These are phyloP conservation scores for Syncephalastrum monosporum DNA, from an alignment of 371 early-diverging fungal genomes.

Conservation along the genomic window DNA sequence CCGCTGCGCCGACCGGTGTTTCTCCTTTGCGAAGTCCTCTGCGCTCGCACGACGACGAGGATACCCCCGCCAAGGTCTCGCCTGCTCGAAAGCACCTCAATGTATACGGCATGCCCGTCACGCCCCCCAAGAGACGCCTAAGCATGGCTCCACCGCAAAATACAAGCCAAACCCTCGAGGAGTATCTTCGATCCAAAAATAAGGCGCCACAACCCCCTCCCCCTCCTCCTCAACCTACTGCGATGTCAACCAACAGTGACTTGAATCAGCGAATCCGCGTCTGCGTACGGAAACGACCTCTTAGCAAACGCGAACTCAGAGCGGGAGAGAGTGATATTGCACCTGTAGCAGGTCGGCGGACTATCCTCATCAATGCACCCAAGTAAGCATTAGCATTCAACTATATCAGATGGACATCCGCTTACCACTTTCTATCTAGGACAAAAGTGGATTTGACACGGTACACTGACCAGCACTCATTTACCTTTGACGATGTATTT, in stretches of 20 bases:
- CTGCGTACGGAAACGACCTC: slow-evolving; percentile 95
- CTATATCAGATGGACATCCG: not conserved
- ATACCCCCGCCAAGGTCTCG: slow-evolving; percentile 1
- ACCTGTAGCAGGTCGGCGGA: slow-evolving; percentile 58
- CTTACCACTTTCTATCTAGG: slow-evolving; percentile 32
- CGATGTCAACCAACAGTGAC: slow-evolving; percentile 26
- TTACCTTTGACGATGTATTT: slow-evolving; percentile 97
- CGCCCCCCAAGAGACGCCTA: slow-evolving; percentile 10
- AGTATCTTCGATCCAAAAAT: slow-evolving; percentile 11
- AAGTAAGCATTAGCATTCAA: slow-evolving; percentile 54
- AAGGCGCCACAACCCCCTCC: not conserved
- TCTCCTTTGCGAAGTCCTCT: slow-evolving; percentile 1
- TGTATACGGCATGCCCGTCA: slow-evolving; percentile 23
- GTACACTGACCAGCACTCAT: slow-evolving; percentile 92
- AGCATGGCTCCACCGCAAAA: slow-evolving; percentile 11
- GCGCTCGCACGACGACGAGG: not conserved
- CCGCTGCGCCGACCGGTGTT: not conserved
- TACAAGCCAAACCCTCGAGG: slow-evolving; percentile 14
- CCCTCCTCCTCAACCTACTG: not conserved
- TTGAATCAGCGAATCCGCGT: slow-evolving; percentile 87
- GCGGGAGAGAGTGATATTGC: slow-evolving; percentile 84
- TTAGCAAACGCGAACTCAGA: slow-evolving; percentile 79
- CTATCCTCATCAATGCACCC: slow-evolving; percentile 85
- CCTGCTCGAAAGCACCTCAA: slow-evolving; percentile 1
- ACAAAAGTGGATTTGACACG: slow-evolving; percentile 93